Base-by-base conservation (phyloP, 495 filamentous ascomycete species). In the Tetracladium setigerum region DNA sequence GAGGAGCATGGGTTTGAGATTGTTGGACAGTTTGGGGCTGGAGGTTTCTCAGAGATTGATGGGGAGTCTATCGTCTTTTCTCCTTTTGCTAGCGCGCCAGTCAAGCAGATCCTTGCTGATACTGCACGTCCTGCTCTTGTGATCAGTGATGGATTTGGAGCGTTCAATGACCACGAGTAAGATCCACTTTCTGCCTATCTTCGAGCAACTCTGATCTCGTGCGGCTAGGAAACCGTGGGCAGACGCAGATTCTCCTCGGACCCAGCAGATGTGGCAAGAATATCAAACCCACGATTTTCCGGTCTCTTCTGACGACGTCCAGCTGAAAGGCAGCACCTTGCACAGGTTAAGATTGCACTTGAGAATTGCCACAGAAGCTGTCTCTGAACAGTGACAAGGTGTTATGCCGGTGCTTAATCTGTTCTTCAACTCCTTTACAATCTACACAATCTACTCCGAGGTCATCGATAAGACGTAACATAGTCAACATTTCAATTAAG, bases 1-100 rank as follows among this genome's bases (percentile, higher is more conserved):
- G 48, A 33, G 16, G 59, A 64, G 47, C 58, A 57, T 51, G 60
- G 46, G 50, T 62, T 69, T 56, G 52, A 66, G 35, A 54, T 69
- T 56, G 53, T 69, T 56, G 61, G 57, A 43, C 46, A 54, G 36
- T 59, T 56, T 49, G 65, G 67, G 42, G 67, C 65, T 45, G 61
- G 56, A 53, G 67, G 62, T 42, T 69, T 69, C 49, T 54, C 59
- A 44, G 54, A 68, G 52, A 45, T 67, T n/a, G 63, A 68, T 56
- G 59, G 65, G 1, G 53, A 60, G 17, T 57, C 64, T 14, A 55
- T 64, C 38, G 55, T 68, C 40, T 59, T 68, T 55, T 50, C 60
- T 5, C 49, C 60, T 22, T 63, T 64, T 58, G 54, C 61, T 39
- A 47, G 49, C 36, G 57, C 57, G 2, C 60, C 62, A 41, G 44